Percentiles rank a stretch among this genome's conserved stretches.
Conservation (phyloP, 2,329 filamentous ascomycete genomes). For the Trichoderma aggressivum region DNA sequence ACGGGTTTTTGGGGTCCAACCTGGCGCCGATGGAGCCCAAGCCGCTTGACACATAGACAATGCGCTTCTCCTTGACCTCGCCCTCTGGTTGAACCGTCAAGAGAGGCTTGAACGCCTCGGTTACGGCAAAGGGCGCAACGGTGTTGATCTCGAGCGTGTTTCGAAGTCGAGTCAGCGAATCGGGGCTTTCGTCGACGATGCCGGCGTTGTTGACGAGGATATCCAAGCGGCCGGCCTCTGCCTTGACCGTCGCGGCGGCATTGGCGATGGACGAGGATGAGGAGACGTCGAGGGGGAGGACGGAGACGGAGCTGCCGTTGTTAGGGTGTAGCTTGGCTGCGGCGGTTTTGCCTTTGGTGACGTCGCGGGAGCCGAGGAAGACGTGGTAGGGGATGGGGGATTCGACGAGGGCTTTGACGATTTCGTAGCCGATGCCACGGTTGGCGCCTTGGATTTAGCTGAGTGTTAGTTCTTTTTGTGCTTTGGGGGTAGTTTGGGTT, state of each 20-base stretch:
- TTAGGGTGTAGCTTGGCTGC: slow-evolving; percentile 54
- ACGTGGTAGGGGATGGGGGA: slow-evolving; percentile 36
- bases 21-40: slow-evolving; percentile 32
- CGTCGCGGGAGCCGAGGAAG: slow-evolving; percentile 35
- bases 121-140: slow-evolving; percentile 29
- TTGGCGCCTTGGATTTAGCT: slow-evolving; percentile 36
- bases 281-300: slow-evolving; percentile 26
- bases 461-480: not conserved
- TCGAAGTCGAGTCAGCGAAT: slow-evolving; percentile 8
- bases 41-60: slow-evolving; percentile 35
- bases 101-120: slow-evolving; percentile 32
- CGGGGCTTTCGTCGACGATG: slow-evolving; percentile 44
- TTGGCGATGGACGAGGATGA: slow-evolving; percentile 25
- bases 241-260: slow-evolving; percentile 19
- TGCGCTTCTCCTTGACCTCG: slow-evolving; percentile 14
- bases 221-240: slow-evolving; percentile 37
- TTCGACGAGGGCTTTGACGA: slow-evolving; percentile 34
- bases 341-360: slow-evolving; percentile 39
- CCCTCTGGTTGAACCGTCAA: slow-evolving; percentile 27
- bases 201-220: slow-evolving; percentile 32
- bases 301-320: slow-evolving; percentile 49
- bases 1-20: not conserved
- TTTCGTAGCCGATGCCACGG: slow-evolving; percentile 46
- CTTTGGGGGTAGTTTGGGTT: not conserved
- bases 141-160: slow-evolving; percentile 45